Conservation (phyloP, 2,329 filamentous ascomycete species). For the Aspergillus hortae region DNA sequence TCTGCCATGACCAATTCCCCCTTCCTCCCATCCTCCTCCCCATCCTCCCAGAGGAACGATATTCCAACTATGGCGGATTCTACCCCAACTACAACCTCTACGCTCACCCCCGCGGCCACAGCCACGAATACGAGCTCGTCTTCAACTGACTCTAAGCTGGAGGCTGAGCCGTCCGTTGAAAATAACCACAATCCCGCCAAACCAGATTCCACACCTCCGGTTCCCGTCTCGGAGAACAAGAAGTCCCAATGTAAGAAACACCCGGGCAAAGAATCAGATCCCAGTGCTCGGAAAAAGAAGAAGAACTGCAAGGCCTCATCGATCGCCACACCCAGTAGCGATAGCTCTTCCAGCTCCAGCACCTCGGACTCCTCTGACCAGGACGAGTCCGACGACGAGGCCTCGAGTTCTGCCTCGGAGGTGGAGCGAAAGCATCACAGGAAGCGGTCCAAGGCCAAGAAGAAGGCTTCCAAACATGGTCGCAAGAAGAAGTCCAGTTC, state of each 20-base stretch:
- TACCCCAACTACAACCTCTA: constrained; percentile 15
- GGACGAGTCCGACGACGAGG: constrained; percentile 17
- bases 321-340: constrained; percentile 17
- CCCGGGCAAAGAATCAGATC: constrained; percentile 16
- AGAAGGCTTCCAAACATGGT: constrained; percentile 25
- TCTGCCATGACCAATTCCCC: no score
- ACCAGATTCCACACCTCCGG: constrained; percentile 18
- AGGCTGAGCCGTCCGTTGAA: constrained; percentile 26
- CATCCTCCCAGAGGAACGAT: background rate
- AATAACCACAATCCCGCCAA: constrained; percentile 20
- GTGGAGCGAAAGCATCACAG: constrained; percentile 32
- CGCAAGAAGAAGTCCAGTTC: constrained; percentile 37
- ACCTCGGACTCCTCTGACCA: constrained; percentile 12
- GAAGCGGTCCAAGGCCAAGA: constrained; percentile 35
- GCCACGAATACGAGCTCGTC: no score
- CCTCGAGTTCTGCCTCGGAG: constrained; percentile 14
- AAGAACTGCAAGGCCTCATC: constrained; percentile 17
- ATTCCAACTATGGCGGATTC: constrained; percentile 27
- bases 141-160: constrained; percentile 26
- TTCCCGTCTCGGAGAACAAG: constrained; percentile 20
- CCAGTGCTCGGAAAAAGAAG: constrained; percentile 18
- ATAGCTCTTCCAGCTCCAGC: constrained; percentile 21
- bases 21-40: background rate
- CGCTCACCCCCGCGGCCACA: background rate
- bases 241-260: constrained; percentile 33